phyloP scores from a whole-genome alignment of 2,329 filamentous ascomycete species.

The Hypoxylon sp. region DNA sequence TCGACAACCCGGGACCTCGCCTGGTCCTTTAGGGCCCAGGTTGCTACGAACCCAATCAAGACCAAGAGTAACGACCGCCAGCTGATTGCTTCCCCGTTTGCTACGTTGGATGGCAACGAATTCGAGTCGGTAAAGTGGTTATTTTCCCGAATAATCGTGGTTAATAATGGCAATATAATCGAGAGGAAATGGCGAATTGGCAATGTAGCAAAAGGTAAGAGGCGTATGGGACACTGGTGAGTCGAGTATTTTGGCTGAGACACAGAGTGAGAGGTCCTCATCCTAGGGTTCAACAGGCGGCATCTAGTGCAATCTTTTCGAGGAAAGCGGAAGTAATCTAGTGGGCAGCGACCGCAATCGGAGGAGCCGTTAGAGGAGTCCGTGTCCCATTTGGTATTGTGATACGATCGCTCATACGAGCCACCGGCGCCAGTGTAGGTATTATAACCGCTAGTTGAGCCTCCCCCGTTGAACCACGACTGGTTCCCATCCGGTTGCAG shows the following conservation, averaged over 20 bases:
- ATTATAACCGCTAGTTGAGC: slow-evolving; percentile 28
- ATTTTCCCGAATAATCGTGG: slow-evolving; percentile 35
- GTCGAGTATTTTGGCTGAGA: slow-evolving; percentile 1
- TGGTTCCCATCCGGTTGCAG: slow-evolving; percentile 26
- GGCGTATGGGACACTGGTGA: slow-evolving; percentile 21
- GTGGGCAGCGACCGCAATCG: slow-evolving; percentile 4
- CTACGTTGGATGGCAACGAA: slow-evolving; percentile 1
- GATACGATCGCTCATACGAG: slow-evolving; percentile 31
- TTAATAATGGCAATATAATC: slow-evolving; percentile 33
- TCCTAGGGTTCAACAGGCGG: slow-evolving; percentile 3
- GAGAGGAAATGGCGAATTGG: slow-evolving; percentile 29
- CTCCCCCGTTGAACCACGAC: slow-evolving; percentile 38
- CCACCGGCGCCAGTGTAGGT: slow-evolving; percentile 15
- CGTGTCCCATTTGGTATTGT: slow-evolving; percentile 36
- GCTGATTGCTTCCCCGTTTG: slow-evolving; percentile 8
- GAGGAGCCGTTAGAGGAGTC: slow-evolving; percentile 15
- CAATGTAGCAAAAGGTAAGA: slow-evolving; percentile 28
- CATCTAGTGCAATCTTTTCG: slow-evolving; percentile 14
- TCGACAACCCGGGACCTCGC: slow-evolving; percentile 3
- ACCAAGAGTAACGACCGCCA: slow-evolving; percentile 36
- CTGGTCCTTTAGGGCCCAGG: slow-evolving; percentile 40
- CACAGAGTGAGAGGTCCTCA: background rate
- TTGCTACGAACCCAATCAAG: slow-evolving; percentile 42
- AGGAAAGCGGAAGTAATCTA: background rate
- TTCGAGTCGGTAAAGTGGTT: slow-evolving; percentile 8